Evolutionary conservation across 805 yeast genomes (phyloP).

Genomic region (Starmera caribaea): DNA sequence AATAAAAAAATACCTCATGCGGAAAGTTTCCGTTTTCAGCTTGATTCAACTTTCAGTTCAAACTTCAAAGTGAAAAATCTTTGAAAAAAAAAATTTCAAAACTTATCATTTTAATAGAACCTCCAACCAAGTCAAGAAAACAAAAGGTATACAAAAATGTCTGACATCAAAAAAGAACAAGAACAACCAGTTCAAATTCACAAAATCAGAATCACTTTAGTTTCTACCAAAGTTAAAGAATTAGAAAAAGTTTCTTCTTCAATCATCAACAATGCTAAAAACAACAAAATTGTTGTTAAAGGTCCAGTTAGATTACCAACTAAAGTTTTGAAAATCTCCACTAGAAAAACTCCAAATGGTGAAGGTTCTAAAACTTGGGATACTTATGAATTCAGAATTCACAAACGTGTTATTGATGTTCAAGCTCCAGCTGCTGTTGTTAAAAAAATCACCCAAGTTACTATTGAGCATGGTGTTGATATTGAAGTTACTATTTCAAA

Average conservation of each 20-base stretch:
- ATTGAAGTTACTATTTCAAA: conserved; percentile 89
- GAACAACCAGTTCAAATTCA: conserved; percentile 75
- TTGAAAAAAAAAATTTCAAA: too few relatives aligned
- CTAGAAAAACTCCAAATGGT: conserved; percentile 99
- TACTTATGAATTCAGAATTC: conserved; percentile 98
- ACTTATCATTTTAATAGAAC: too few relatives aligned
- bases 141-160: conserved; percentile 51
- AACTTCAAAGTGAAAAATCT: too few relatives aligned
- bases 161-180: conserved; percentile 72
- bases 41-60: too few relatives aligned
- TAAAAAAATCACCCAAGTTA: conserved; percentile 94
- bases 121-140: conserved; percentile 19
- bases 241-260: conserved; percentile 92
- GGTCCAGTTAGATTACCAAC: conserved; percentile 99
- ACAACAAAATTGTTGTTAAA: conserved; percentile 78
- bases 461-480: conserved; percentile 99
- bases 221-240: conserved; percentile 97
- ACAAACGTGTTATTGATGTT: conserved; percentile 98
- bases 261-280: conserved; percentile 82
- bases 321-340: conserved; percentile 93
- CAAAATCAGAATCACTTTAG: conserved; percentile 98
- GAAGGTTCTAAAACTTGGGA: conserved; percentile 99
- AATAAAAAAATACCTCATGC: too few relatives aligned
- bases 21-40: too few relatives aligned
- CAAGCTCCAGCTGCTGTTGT: conserved; percentile 92